A percentile compares a stretch with the other conserved stretches of the same genome.
These are phyloP conservation scores for Eucalyptus victrix DNA, from an alignment of 345 rosid species.

Conservation along the genomic window DNA sequence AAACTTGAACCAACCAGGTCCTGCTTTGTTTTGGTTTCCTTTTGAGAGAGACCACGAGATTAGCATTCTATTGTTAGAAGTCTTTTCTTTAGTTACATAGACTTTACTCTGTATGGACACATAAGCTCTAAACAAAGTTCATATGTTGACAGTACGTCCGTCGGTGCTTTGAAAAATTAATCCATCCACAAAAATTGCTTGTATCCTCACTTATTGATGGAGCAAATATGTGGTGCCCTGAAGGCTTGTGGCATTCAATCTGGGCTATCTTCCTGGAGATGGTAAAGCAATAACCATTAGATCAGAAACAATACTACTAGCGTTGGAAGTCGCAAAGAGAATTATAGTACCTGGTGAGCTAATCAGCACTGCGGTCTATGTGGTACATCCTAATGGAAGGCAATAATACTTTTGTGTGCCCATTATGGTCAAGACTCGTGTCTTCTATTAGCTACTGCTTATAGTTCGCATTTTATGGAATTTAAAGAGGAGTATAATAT, in stretches of 20 bases:
- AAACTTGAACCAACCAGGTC: no score
- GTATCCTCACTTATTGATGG: no score
- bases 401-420: neutral
- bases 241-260: slow-evolving; percentile 83
- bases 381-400: slow-evolving; percentile 91
- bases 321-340: slow-evolving; percentile 50
- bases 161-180: no score
- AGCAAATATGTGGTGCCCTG: neutral
- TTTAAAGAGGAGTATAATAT: neutral
- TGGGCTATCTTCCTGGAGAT: slow-evolving; percentile 94
- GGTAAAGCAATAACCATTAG: slow-evolving; percentile 47
- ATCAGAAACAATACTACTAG: slow-evolving; percentile 45
- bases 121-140: no score
- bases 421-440: neutral
- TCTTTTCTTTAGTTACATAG: no score
- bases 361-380: slow-evolving; percentile 67
- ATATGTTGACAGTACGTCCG: no score
- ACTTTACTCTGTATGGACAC: no score
- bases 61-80: no score
- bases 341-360: slow-evolving; percentile 42
- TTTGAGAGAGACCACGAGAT: no score
- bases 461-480: neutral
- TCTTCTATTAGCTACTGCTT: neutral
- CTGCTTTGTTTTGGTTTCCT: no score
- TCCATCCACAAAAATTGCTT: no score